phyloP scores from a whole-genome alignment of 2,329 filamentous ascomycete species.

The Pleoardoris graminearum region DNA sequence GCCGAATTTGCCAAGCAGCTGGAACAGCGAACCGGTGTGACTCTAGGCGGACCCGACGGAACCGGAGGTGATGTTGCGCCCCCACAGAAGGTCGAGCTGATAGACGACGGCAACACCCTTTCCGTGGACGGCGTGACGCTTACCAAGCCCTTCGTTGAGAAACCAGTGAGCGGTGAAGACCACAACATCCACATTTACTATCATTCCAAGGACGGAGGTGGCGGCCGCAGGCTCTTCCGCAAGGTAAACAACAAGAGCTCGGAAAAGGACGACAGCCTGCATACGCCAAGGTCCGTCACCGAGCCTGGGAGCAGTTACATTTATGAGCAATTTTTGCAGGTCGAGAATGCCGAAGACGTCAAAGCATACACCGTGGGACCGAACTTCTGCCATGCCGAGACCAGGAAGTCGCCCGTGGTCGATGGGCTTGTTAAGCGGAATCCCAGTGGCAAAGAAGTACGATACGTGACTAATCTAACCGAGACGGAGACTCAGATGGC shows the following conservation, averaged over 20 bases:
- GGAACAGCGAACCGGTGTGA: conserved; percentile 77
- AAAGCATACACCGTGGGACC: conserved; percentile 97
- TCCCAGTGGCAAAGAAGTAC: conserved; percentile 94
- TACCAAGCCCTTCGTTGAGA: conserved; percentile 95
- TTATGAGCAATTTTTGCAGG: conserved; percentile 95
- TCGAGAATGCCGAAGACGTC: conserved; percentile 96
- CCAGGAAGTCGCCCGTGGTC: conserved; percentile 93
- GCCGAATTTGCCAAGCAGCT: conserved; percentile 79
- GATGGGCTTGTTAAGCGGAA: conserved; percentile 95
- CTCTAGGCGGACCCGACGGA: conserved; percentile 70
- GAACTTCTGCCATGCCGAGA: conserved; percentile 93
- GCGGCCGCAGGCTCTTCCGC: conserved; percentile 87
- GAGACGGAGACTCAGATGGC: conserved; percentile 84
- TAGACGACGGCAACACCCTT: conserved; percentile 88
- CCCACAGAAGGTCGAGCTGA: conserved; percentile 74
- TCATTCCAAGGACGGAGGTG: conserved; percentile 81
- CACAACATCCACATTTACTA: conserved; percentile 99
- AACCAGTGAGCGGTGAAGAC: conserved; percentile 96
- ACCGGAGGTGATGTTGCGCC: conserved; percentile 60
- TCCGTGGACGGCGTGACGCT: conserved; percentile 82
- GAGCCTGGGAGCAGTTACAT: conserved; percentile 85
- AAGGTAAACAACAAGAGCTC: conserved; percentile 99
- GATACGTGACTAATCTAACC: conserved; percentile 86
- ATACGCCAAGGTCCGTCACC: conserved; percentile 76
- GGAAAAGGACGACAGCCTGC: conserved; percentile 81